Base-by-base conservation (phyloP, 805 yeast genomes). In the Kuraishia hungarica region DNA sequence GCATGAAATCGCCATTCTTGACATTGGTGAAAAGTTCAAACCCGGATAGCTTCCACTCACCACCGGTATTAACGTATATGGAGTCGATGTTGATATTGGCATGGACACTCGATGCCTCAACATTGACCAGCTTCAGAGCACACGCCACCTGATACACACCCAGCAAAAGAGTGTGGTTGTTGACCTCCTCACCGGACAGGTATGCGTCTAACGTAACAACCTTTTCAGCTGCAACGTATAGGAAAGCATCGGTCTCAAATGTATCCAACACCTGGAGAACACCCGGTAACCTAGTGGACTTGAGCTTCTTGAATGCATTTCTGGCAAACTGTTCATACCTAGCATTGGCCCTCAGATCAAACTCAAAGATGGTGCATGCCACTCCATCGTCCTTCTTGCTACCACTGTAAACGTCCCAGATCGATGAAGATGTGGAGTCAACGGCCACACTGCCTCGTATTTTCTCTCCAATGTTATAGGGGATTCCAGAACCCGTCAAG, bases 1-100 rank as follows among this genome's bases (percentile, higher is more conserved):
- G 47, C 51, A 61, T n/a, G 65, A 71, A 64, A 21, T 78, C 77
- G 52, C 69, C 73, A 20, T 77, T 83, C 3, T 78, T 71, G 49
- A 78, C 65, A 54, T 74, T 78, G 1, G 86, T 76, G 39, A 82
- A 69, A 1, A 85, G 67, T 67, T 92, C 97, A 62, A 91, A 83
- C 1, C 97, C 96, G 56, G 87, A 87, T 26, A 92, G 65, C 57
- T 82, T 85, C 93, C 96, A 89, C 63, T 87, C 96, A 15, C 97
- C 96, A 17, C 74, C 64, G 29, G 75, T 78, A 54, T 80, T 86
- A 17, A 89, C 83, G 65, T 72, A 91, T 0, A 92, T 77, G 1
- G 87, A 79, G 48, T 79, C 73, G 20, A 71, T 60, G 56, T 79
- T 75, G 13, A 89, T 59, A 57, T 82, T 82, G 5, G 91, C 93